phyloP scores from a whole-genome alignment of 2,329 filamentous ascomycete genomes.

The Chrysosporium keratinophilum region DNA sequence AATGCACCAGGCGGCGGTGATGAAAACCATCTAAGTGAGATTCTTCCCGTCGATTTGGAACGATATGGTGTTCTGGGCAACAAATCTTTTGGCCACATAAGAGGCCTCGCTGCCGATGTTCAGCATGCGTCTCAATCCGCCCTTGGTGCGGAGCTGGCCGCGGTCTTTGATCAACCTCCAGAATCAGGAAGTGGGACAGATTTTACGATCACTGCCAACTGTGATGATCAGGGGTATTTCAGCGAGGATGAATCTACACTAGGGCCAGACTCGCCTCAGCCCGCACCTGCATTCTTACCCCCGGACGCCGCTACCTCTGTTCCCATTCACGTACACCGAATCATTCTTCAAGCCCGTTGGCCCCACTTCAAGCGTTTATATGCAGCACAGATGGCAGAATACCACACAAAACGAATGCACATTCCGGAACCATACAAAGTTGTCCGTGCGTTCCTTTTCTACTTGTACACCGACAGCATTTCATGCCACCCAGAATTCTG shows the following conservation, averaged over 20 bases:
- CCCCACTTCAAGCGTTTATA: conserved; percentile 91
- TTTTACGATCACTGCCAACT: conserved; percentile 79
- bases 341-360: conserved; percentile 92
- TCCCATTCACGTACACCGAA: conserved; percentile 87
- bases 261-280: conserved; percentile 28
- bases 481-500: conserved; percentile 48
- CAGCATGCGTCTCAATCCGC: conserved; percentile 44
- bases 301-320: conserved; percentile 50
- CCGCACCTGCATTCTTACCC: conserved; percentile 27
- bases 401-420: conserved; percentile 94
- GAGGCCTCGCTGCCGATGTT: conserved; percentile 45
- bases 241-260: conserved; percentile 57
- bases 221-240: conserved; percentile 49
- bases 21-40: conserved; percentile 88
- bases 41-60: conserved; percentile 85
- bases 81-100: conserved; percentile 42
- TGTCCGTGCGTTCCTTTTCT: conserved; percentile 89
- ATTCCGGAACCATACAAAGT: conserved; percentile 93
- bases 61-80: conserved; percentile 86
- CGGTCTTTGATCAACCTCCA: conserved; percentile 75
- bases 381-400: conserved; percentile 90
- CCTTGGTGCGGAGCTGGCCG: conserved; percentile 77
- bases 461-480: conserved; percentile 93
- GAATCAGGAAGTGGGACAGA: conserved; percentile 80
- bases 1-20: conserved; percentile 59